phyloP scores from a whole-genome alignment of 331 rosid species.

The Quercus phellos region DNA sequence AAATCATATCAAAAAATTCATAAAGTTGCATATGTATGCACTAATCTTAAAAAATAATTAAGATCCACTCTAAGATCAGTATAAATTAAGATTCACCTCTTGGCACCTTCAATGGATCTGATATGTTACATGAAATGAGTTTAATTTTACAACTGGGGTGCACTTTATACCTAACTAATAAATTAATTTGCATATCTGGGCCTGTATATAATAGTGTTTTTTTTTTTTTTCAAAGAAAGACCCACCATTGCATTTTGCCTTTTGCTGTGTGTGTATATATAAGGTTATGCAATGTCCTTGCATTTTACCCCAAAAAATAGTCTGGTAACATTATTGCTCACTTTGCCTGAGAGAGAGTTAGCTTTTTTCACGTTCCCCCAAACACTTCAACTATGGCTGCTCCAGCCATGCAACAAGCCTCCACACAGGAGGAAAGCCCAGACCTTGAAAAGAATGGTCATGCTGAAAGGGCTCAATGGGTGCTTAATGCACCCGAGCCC shows the following conservation, averaged over 20 bases:
- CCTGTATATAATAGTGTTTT: neutral
- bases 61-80: neutral
- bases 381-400: constrained; percentile 50
- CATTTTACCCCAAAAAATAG: neutral
- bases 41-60: neutral
- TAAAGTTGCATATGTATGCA: neutral
- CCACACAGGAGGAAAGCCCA: constrained; percentile 17
- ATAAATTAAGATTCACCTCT: neutral
- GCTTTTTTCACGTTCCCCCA: constrained; percentile 42
- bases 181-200: neutral
- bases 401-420: constrained; percentile 4
- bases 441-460: constrained; percentile 30
- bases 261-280: neutral
- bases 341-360: neutral
- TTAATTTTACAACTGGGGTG: neutral
- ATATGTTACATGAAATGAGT: neutral
- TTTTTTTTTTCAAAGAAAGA: neutral
- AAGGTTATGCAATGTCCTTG: neutral
- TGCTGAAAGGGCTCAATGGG: constrained; percentile 41
- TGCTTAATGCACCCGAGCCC: constrained; percentile 54
- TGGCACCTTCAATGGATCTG: neutral
- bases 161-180: neutral
- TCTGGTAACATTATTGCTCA: neutral
- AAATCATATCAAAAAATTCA: too few relatives aligned
- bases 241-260: neutral